Percentiles rank a stretch among this genome's conserved stretches.
phyloP scores from a whole-genome alignment of 805 yeast species.

The Kodamaea sagamina region DNA sequence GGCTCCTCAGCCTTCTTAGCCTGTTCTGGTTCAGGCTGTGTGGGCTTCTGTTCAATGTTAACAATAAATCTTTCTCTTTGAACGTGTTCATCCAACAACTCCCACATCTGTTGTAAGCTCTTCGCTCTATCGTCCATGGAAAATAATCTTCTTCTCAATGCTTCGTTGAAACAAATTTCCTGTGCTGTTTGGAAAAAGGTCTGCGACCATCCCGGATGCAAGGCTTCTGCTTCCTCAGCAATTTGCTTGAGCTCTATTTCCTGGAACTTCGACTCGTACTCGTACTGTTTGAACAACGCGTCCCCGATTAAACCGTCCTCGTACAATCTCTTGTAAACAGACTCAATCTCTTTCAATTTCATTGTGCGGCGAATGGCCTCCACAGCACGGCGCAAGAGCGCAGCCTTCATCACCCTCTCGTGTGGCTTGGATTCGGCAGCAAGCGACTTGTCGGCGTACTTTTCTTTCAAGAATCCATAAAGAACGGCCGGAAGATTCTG shows the following conservation, averaged over 20 bases:
- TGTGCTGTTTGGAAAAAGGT: constrained; percentile 75
- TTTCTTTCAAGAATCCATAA: constrained; percentile 58
- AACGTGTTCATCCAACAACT: constrained; percentile 21
- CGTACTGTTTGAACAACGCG: constrained; percentile 77
- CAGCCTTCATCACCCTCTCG: constrained; percentile 70
- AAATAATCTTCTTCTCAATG: constrained; percentile 71
- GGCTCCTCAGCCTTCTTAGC: constrained; percentile 2
- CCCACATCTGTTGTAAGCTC: constrained; percentile 39
- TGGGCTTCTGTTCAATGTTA: constrained; percentile 9
- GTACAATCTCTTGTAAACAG: constrained; percentile 67
- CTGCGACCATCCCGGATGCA: constrained; percentile 80
- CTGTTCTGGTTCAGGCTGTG: constrained; percentile 4
- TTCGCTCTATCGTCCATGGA: constrained; percentile 45
- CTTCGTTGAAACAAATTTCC: constrained; percentile 91
- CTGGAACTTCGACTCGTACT: constrained; percentile 72
- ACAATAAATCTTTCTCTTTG: constrained; percentile 9
- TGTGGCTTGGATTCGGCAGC: constrained; percentile 56
- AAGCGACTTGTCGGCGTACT: constrained; percentile 38
- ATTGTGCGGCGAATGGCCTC: constrained; percentile 85
- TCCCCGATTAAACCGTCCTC: constrained; percentile 92
- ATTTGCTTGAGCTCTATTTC: constrained; percentile 80
- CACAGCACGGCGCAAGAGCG: constrained; percentile 63
- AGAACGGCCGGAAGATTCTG: constrained; percentile 66
- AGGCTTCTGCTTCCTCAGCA: constrained; percentile 68
- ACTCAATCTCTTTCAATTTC: constrained; percentile 77